Evolutionary conservation across 2,329 filamentous ascomycete genomes (phyloP).

Genomic region (Stagonosporopsis rhizophila): DNA sequence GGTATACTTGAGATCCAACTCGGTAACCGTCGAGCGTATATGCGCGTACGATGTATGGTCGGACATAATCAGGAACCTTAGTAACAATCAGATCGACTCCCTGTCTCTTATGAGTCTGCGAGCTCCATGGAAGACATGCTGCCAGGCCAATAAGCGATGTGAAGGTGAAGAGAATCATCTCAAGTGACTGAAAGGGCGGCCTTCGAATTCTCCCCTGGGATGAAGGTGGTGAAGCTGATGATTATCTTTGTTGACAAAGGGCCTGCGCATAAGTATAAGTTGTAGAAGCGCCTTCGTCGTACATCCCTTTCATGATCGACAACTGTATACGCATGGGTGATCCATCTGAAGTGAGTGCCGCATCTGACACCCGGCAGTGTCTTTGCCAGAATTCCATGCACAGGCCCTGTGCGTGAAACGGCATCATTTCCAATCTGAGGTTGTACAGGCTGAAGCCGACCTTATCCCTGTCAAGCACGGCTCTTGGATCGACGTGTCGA

Average conservation of each 20-base stretch:
- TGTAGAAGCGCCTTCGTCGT: not conserved
- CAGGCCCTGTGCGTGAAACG: not conserved
- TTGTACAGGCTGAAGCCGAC: not conserved
- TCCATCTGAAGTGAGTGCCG: not conserved
- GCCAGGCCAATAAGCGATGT: slow-evolving; percentile 9
- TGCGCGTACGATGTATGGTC: slow-evolving; percentile 49
- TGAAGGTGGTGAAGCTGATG: not conserved
- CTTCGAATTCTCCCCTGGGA: not conserved
- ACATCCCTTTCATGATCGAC: slow-evolving; percentile 11
- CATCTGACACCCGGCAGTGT: not conserved
- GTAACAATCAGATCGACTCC: slow-evolving; percentile 20
- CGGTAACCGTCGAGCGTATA: slow-evolving; percentile 44
- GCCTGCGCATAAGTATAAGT: not conserved
- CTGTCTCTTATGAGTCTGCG: not conserved
- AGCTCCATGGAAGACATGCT: slow-evolving; percentile 12
- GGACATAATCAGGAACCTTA: slow-evolving; percentile 42
- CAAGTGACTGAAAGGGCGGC: not conserved
- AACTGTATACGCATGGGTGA: not conserved
- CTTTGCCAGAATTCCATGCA: not conserved
- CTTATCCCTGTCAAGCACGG: not conserved
- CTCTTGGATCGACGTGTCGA: slow-evolving; percentile 1
- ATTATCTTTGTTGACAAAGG: not conserved
- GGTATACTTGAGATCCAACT: slow-evolving; percentile 50
- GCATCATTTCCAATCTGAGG: not conserved
- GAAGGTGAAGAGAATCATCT: slow-evolving; percentile 7